phyloP scores from a whole-genome alignment of 73 alveolate genomes.

The Stentor coeruleus region DNA sequence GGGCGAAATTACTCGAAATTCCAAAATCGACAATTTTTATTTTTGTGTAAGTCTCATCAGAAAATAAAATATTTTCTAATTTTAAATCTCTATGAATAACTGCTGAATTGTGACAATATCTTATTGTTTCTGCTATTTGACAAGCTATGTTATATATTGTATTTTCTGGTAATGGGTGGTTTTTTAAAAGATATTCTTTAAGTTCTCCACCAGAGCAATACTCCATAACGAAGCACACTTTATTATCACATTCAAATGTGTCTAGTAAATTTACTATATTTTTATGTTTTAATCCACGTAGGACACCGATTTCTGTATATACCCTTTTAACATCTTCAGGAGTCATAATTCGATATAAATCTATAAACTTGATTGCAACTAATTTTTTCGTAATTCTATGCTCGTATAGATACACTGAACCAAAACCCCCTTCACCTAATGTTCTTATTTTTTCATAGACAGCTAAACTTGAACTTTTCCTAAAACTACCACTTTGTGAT shows the following conservation, averaged over 20 bases:
- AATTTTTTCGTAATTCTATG: constrained; percentile 62
- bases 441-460: constrained; percentile 29
- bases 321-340: not conserved
- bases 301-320: not conserved
- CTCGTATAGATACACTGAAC: constrained; percentile 41
- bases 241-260: constrained; percentile 9
- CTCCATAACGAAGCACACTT: constrained; percentile 18
- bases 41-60: no score
- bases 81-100: no score
- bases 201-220: constrained; percentile 28
- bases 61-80: no score
- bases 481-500: no score
- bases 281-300: no score
- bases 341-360: constrained; percentile 14
- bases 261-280: constrained; percentile 10
- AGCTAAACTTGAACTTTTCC: constrained; percentile 15
- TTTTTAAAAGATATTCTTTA: not conserved
- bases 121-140: constrained; percentile 1
- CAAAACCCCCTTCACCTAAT: constrained; percentile 47
- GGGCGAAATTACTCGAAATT: no score
- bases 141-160: no score
- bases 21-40: no score
- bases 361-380: constrained; percentile 64
- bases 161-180: no score
- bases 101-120: constrained; percentile 7